phyloP scores from a whole-genome alignment of 2,329 filamentous ascomycete species.

The Emmonsiellopsis sp. region DNA sequence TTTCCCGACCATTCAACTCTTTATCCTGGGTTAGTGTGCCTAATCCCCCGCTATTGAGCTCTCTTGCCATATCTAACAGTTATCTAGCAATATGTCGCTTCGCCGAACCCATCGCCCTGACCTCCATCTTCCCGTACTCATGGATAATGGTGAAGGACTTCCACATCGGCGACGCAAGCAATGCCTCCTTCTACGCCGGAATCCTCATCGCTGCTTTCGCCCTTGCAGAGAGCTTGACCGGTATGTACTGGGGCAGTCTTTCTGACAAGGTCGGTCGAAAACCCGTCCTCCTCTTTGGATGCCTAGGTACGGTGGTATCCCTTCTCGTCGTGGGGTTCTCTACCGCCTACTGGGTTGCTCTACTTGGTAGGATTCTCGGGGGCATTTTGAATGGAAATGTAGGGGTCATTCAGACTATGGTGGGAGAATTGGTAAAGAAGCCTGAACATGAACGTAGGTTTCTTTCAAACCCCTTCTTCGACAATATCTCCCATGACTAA shows the following conservation, averaged over 20 bases:
- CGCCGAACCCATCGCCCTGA: conserved; percentile 85
- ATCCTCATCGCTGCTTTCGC: conserved; percentile 80
- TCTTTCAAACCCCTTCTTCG: background rate
- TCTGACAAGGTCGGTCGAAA: conserved; percentile 78
- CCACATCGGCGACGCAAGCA: conserved; percentile 57
- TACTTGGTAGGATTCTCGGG: conserved; percentile 65
- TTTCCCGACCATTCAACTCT: conserved; percentile 75
- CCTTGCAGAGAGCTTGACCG: conserved; percentile 65
- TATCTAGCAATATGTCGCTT: conserved; percentile 74
- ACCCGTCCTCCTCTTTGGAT: conserved; percentile 65
- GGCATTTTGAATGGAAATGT: conserved; percentile 85
- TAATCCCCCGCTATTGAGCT: background rate
- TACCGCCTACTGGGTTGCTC: conserved; percentile 66
- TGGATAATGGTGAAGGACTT: conserved; percentile 75
- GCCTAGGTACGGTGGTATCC: conserved; percentile 70
- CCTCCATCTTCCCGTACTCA: conserved; percentile 86
- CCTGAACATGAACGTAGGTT: conserved; percentile 64
- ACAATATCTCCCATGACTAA: background rate
- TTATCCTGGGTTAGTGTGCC: conserved; percentile 61
- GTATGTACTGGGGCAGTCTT: conserved; percentile 64
- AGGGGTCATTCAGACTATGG: conserved; percentile 86
- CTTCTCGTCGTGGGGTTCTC: conserved; percentile 80
- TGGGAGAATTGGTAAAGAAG: conserved; percentile 84
- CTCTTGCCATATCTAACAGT: conserved; percentile 2
- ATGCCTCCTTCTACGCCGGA: conserved; percentile 82